Conservation (phyloP, 2,329 filamentous ascomycete species). For the Escovopsis sp. region DNA sequence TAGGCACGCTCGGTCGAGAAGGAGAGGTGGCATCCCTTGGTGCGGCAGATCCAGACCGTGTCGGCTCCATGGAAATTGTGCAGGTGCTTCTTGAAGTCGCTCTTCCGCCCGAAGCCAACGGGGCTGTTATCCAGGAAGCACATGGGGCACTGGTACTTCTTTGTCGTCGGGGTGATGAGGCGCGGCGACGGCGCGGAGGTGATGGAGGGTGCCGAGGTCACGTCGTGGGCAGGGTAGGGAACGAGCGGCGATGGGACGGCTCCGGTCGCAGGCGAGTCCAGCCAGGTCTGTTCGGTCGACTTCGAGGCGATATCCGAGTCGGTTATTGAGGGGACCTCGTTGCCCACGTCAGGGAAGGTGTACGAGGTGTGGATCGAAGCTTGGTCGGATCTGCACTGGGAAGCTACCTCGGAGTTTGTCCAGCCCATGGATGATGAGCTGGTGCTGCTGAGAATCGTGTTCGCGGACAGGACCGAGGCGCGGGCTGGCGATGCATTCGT, state of each 20-base stretch:
- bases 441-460: constrained; percentile 24
- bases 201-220: constrained; percentile 14
- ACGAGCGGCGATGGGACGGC: constrained; percentile 21
- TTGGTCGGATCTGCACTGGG: constrained; percentile 22
- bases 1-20: constrained; percentile 31
- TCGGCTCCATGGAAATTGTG: constrained; percentile 31
- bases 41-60: constrained; percentile 27
- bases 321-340: constrained; percentile 19
- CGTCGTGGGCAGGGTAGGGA: constrained; percentile 11
- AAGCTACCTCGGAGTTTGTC: constrained; percentile 25
- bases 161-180: constrained; percentile 21
- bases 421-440: constrained; percentile 26
- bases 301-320: constrained; percentile 18
- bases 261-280: constrained; percentile 19
- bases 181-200: constrained; percentile 22
- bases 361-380: constrained; percentile 24
- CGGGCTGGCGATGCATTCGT: constrained; percentile 19
- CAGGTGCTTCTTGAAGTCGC: constrained; percentile 33
- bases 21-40: constrained; percentile 24
- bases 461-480: constrained; percentile 24
- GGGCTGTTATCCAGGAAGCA: constrained; percentile 29
- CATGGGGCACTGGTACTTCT: constrained; percentile 30
- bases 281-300: constrained; percentile 21
- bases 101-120: constrained; percentile 30
- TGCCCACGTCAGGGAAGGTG: constrained; percentile 20